phyloP scores from a whole-genome alignment of 805 yeast genomes.

The Starmerella asiatica region DNA sequence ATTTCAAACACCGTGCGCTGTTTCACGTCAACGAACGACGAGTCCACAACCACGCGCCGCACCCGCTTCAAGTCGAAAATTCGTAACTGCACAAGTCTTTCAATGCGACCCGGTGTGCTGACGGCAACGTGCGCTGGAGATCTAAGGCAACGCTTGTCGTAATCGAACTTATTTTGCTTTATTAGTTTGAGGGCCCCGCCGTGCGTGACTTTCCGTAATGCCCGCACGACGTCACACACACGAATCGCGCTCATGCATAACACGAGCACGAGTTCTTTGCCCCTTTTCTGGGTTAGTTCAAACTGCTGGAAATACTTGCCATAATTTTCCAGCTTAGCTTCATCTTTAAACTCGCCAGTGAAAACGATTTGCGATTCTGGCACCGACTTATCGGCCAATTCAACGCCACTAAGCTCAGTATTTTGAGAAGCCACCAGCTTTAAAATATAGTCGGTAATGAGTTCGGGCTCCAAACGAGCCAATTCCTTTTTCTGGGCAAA shows the following conservation, averaged over 20 bases:
- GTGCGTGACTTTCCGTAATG: constrained; percentile 33
- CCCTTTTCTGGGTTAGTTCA: constrained; percentile 23
- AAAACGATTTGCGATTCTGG: constrained; percentile 46
- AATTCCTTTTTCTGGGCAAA: constrained; percentile 42
- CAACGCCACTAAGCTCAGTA: constrained; percentile 46
- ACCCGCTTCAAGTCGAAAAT: constrained; percentile 35
- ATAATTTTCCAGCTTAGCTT: constrained; percentile 44
- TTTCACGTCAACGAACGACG: constrained; percentile 48
- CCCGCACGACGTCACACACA: constrained; percentile 73
- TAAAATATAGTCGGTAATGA: constrained; percentile 49
- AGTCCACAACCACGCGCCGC: constrained; percentile 45
- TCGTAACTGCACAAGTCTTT: constrained; percentile 35
- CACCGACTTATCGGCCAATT: constrained; percentile 51
- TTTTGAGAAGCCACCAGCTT: constrained; percentile 39
- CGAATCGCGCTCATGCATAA: constrained; percentile 68
- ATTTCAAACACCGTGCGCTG: constrained; percentile 47
- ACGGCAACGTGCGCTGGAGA: constrained; percentile 37
- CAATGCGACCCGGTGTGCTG: constrained; percentile 50
- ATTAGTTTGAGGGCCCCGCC: constrained; percentile 55
- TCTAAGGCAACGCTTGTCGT: constrained; percentile 40
- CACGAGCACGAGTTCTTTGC: constrained; percentile 35
- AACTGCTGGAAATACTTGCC: constrained; percentile 39
- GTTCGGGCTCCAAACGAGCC: constrained; percentile 42
- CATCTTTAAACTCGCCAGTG: constrained; percentile 41
- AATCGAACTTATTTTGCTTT: constrained; percentile 56